phyloP scores from a whole-genome alignment of 2,329 filamentous ascomycete species.

The Graphilbum fragrans region DNA sequence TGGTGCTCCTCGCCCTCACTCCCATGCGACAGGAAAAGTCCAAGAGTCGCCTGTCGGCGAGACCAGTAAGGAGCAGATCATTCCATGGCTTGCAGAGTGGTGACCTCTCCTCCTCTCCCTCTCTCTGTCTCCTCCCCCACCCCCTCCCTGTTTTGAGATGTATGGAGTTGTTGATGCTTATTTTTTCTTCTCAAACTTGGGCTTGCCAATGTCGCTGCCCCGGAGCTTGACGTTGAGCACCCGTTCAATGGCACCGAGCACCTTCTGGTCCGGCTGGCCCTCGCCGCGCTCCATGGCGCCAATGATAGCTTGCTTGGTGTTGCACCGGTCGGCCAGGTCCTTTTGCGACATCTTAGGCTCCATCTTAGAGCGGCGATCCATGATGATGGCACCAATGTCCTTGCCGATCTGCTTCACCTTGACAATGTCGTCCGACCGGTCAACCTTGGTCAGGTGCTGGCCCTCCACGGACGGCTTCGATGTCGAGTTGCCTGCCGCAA shows the following conservation, averaged over 20 bases:
- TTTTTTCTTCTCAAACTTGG: slow-evolving; percentile 50
- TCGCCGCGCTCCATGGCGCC: slow-evolving; percentile 76
- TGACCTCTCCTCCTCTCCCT: too few relatives aligned
- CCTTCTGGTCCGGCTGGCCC: slow-evolving; percentile 72
- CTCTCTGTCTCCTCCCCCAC: too few relatives aligned
- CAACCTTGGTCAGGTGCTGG: slow-evolving; percentile 94
- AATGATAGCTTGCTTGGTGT: slow-evolving; percentile 69
- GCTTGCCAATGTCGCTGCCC: slow-evolving; percentile 72
- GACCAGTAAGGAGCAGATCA: too few relatives aligned
- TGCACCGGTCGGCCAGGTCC: slow-evolving; percentile 73
- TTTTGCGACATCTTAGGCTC: slow-evolving; percentile 97
- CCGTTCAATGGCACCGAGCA: slow-evolving; percentile 66
- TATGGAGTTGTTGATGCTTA: slow-evolving; percentile 5
- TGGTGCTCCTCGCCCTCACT: too few relatives aligned
- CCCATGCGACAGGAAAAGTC: too few relatives aligned
- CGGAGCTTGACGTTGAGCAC: slow-evolving; percentile 81
- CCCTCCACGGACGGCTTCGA: slow-evolving; percentile 56
- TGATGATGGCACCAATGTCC: slow-evolving; percentile 72
- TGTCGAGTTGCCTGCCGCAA: slow-evolving; percentile 56
- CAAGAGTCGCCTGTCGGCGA: too few relatives aligned
- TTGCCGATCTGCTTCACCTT: slow-evolving; percentile 86
- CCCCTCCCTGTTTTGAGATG: too few relatives aligned
- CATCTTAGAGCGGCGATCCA: slow-evolving; percentile 63
- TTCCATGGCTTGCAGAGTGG: neutral
- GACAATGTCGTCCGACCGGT: slow-evolving; percentile 93